Evolutionary conservation across 345 rosid species (phyloP), one percentile per base, ranked within the genome.

Genomic region (Bruguiera sexangula): DNA sequence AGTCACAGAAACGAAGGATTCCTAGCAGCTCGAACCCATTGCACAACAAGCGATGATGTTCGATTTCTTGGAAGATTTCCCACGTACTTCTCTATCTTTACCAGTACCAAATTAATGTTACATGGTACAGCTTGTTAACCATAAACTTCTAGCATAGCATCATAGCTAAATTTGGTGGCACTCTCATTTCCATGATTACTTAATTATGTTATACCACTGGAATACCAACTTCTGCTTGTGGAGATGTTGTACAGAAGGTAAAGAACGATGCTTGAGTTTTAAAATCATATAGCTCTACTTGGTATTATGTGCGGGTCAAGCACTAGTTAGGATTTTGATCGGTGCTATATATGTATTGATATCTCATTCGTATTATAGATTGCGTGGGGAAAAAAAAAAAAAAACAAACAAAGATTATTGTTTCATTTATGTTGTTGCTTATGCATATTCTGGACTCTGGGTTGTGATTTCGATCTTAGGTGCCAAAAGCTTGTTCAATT

Each of bases 11-110:
- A 71, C 73, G 87, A 60, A 78, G 68, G 63, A 80, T 82, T 53
- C 89, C 87, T 1, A 76, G 85, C 0, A 87, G 89, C 29, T 72
- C 85, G 9, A 85, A 85, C 68, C 89, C 89, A 0, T 67, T 85
- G 66, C 89, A 85, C 70, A 85, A 85, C 76, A 81, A 43, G 77
- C 60, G 81, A 57, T 58, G 78, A 62, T 64, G 37, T 19, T 37
- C 8, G 8, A 13, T 32, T 18, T 63, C 30, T 63, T 63, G 30
- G 29, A 56, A n/a, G 18, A 43, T 43, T 30, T 13, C 26, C 54
- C 32, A 6, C 18, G 18, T 43, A 43, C 15, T 11, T 15, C 16
- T 43, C 16, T 36, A 6, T 43, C 15, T 62, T 51, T 30, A 7
- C 46, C 29, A 13, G 50, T 43, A 13, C 50, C 5, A 43, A 34